Evolutionary conservation across 768 basidiomycete genomes (phyloP), one percentile per base, ranked within the genome.

Genomic region (Lactifluus volemus): DNA sequence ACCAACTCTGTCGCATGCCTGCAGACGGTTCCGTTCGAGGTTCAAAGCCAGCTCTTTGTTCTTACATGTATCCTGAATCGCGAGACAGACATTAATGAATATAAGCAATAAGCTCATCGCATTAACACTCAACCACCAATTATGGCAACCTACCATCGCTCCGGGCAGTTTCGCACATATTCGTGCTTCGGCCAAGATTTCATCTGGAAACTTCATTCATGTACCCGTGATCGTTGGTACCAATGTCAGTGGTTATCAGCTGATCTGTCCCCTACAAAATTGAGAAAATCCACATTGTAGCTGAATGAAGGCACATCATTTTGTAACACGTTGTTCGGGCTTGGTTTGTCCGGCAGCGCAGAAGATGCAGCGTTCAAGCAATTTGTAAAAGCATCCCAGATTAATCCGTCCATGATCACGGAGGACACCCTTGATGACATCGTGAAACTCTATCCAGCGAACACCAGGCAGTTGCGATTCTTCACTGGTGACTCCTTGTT

Each of bases 401-500:
- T 83, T 51, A 82, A 84, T 65, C 78, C 80, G 59, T 77, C 73
- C 19, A 80, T 78, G 3, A 34, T 83, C 30, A 78, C 79, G 0
- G 58, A 66, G 14, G 73, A 76, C 58, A 71, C 78, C n/a, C 60
- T 82, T 2, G 62, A 74, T 34, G 67, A 73, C 2, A 74, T 81
- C 41, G 67, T 76, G 36, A 44, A 56, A 0, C 60, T 79, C 10
- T 85, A 75, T 69, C 80, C 81, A 0, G 78, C 78, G 0, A 78
- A 83, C 53, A 78, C 80, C 53, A 71, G 76, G 2, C 67, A 73
- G 2, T 68, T 77, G 4, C 75, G 78, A 0, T 84, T 82, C 72
- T 78, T 80, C 58, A 85, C 81, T 0, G 83, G 84, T 0, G 81
- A 85, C 67, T 79, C 78, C 9, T 71, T 85, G 7, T 85, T 81